A percentile compares a stretch with the other conserved stretches of the same genome.
Evolutionary conservation across 805 yeast genomes (phyloP).

Genomic region (Metschnikowia drakensbergensis): DNA sequence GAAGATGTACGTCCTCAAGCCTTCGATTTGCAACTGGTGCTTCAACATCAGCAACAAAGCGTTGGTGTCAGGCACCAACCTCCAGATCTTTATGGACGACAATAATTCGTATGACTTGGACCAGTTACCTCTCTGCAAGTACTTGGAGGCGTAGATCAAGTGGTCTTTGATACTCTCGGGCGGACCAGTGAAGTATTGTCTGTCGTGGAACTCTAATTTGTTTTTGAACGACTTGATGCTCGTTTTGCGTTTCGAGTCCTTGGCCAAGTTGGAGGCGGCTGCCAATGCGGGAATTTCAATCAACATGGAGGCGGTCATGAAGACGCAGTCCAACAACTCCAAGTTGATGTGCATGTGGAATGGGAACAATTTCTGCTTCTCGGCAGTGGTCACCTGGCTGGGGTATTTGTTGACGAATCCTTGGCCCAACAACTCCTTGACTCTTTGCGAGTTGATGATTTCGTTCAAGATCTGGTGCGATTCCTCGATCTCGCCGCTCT

Average conservation of each 20-base stretch:
- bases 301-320: constrained; percentile 82
- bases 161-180: constrained; percentile 95
- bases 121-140: constrained; percentile 91
- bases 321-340: constrained; percentile 91
- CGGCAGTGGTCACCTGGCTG: constrained; percentile 52
- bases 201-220: constrained; percentile 86
- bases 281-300: constrained; percentile 85
- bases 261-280: constrained; percentile 56
- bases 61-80: constrained; percentile 66
- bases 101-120: constrained; percentile 66
- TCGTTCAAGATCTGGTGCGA: constrained; percentile 85
- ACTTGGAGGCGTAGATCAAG: constrained; percentile 87
- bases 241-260: constrained; percentile 53
- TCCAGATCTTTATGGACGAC: constrained; percentile 80
- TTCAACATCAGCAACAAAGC: constrained; percentile 67
- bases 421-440: constrained; percentile 92
- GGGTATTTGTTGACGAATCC: constrained; percentile 68
- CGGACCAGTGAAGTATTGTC: constrained; percentile 94
- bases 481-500: constrained; percentile 80
- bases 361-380: constrained; percentile 82
- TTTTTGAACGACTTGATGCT: constrained; percentile 84
- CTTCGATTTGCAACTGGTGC: constrained; percentile 80
- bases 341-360: constrained; percentile 97
- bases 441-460: constrained; percentile 77
- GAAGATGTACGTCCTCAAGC: constrained; percentile 88